Conservation (phyloP, 495 filamentous ascomycete genomes). For the Barbatosphaeria neglecta region DNA sequence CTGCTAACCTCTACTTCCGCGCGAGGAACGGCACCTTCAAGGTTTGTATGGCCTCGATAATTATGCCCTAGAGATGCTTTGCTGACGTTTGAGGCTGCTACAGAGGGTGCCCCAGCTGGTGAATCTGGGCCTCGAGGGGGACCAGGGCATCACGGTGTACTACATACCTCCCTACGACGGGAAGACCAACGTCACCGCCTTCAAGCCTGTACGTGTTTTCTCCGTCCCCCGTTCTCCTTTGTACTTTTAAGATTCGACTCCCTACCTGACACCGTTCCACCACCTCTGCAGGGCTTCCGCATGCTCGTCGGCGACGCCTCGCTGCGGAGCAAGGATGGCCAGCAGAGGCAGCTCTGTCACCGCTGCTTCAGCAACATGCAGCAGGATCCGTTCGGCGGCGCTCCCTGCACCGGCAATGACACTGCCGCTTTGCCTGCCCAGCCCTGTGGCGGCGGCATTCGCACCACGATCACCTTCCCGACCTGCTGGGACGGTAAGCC, state of each 20-base stretch:
- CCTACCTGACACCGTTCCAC: no score
- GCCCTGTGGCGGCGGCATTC: constrained; percentile 34
- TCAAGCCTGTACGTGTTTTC: constrained; percentile 24
- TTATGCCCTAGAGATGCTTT: no score
- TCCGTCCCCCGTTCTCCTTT: not conserved
- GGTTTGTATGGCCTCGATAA: no score
- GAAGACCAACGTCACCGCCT: constrained; percentile 32
- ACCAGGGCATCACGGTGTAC: constrained; percentile 35
- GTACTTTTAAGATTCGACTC: no score
- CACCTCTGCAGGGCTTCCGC: constrained; percentile 29
- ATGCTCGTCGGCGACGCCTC: constrained; percentile 29
- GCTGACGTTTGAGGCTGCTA: no score
- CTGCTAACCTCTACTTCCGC: constrained; percentile 31
- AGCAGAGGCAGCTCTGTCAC: constrained; percentile 35
- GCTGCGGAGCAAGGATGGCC: constrained; percentile 15
- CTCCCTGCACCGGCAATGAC: constrained; percentile 39
- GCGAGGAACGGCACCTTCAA: constrained; percentile 34
- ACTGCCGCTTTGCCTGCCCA: constrained; percentile 27
- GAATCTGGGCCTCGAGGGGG: constrained; percentile 28
- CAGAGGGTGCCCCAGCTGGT: constrained; percentile 37
- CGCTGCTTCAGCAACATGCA: constrained; percentile 34
- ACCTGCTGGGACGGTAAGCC: no score
- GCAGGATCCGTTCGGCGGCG: constrained; percentile 37
- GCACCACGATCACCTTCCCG: constrained; percentile 37
- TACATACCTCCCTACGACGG: constrained; percentile 38